Evolutionary conservation across 78 protist genomes (phyloP), one percentile per base, ranked within the genome.

Genomic region (Bigelowiella natans): DNA sequence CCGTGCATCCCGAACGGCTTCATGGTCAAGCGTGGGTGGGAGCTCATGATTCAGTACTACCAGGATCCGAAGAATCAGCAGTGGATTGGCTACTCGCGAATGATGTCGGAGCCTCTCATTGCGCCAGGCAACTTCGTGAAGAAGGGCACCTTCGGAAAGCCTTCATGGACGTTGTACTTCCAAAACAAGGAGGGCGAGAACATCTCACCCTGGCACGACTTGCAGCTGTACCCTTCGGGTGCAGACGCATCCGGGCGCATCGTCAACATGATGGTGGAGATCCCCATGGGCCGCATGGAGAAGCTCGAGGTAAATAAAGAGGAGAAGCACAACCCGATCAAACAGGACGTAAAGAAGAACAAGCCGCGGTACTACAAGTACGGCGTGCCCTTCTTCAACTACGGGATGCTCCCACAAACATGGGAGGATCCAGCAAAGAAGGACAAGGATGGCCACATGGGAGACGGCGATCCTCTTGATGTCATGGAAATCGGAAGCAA

Each of bases 351-450:
- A 36, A 91, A 91, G 93, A 91, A 91, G 85, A 83, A 83, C 64
- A 30, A 28, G 40, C 39, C 91, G 39, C 89, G 93, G 26, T 51
- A 91, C 86, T 91, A 91, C 93, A 88, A 83, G 51, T 91, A 91
- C 90, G 93, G 93, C 37, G 31, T 88, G 1, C 0, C 93, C 40
- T 91, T 91, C 85, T 91, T 91, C 90, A 91, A 91, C 90, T 85
- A 91, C 40, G 93, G 93, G n/a, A 39, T 91, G 93, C 82, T 91
- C 31, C 93, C 93, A 31, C 93, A 91, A 82, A 91, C 93, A 7
- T 91, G 93, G 93, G 93, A 91, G 85, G 90, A 91, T 90, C 82
- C 90, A 30, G 39, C 34, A 0, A 0, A 0, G 38, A 31, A 1
- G 36, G 93, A 85, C 63, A 11, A 11, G 37, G 90, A 40, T 36